Percentiles rank a stretch among this genome's conserved stretches.
phyloP scores from a whole-genome alignment of 192 early-diverging fungal genomes.

The Gamsiella multidivaricata region DNA sequence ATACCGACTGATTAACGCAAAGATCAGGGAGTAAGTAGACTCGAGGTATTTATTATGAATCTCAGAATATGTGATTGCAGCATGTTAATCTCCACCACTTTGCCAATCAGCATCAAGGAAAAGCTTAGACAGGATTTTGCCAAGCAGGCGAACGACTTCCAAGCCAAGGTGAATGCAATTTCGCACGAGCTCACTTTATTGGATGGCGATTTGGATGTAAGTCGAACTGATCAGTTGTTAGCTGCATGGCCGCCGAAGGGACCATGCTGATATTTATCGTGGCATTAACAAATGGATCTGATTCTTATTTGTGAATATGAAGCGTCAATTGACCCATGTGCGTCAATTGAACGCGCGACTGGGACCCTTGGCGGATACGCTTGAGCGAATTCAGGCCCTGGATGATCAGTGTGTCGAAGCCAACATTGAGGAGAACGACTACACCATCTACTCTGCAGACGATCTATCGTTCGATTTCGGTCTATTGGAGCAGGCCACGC shows the following conservation, averaged over 20 bases:
- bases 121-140: conserved; percentile 83
- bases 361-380: conserved; percentile 60
- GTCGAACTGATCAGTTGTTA: background rate
- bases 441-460: conserved; percentile 91
- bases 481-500: conserved; percentile 80
- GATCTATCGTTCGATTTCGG: conserved; percentile 90
- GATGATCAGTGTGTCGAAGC: conserved; percentile 81
- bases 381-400: conserved; percentile 69
- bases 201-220: conserved; percentile 84
- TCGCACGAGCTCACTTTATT: conserved; percentile 73
- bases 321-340: conserved; percentile 68
- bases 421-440: conserved; percentile 93
- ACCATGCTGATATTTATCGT: too few relatives aligned
- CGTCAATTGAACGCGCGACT: conserved; percentile 66
- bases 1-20: conserved; percentile 85
- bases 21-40: conserved; percentile 78
- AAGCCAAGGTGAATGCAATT: conserved; percentile 75
- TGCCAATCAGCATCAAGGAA: conserved; percentile 77
- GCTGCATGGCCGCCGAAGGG: too few relatives aligned
- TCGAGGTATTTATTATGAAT: background rate
- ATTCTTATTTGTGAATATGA: background rate
- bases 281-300: too few relatives aligned
- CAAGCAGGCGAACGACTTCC: conserved; percentile 84
- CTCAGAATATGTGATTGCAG: background rate
- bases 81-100: background rate